Evolutionary conservation across 176 grass and related monocot genomes (phyloP).

Genomic region (maize (Zea mays)): DNA sequence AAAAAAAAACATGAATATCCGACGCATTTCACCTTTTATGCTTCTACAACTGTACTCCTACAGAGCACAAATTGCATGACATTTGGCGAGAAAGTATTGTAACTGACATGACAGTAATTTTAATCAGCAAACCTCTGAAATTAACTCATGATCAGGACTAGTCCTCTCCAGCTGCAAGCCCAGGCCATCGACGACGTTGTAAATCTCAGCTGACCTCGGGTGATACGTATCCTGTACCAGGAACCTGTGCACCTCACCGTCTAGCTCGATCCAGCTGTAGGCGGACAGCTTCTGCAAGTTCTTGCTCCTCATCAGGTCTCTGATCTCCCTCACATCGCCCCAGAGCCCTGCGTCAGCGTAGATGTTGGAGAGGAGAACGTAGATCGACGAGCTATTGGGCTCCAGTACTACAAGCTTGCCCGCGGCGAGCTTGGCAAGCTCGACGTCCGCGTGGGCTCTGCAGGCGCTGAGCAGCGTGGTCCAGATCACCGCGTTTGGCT

Average conservation of each 20-base stretch:
- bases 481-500: slow-evolving; percentile 75
- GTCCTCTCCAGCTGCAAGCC: slow-evolving; percentile 51
- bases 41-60: too few relatives aligned
- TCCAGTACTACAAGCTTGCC: slow-evolving; percentile 56
- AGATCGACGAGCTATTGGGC: slow-evolving; percentile 67
- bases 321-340: slow-evolving; percentile 56
- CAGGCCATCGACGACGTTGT: slow-evolving; percentile 44
- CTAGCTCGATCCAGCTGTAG: slow-evolving; percentile 87
- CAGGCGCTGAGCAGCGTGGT: slow-evolving; percentile 71
- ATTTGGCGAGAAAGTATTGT: neutral
- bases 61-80: neutral
- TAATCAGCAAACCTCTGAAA: slow-evolving; percentile 44
- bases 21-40: neutral
- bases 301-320: slow-evolving; percentile 70
- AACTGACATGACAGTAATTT: neutral
- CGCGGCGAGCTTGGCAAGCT: slow-evolving; percentile 61
- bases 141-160: slow-evolving; percentile 35
- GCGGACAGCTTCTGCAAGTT: slow-evolving; percentile 81
- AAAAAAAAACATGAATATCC: neutral
- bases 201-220: slow-evolving; percentile 60
- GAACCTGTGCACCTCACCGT: slow-evolving; percentile 68
- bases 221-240: slow-evolving; percentile 69
- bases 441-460: slow-evolving; percentile 50
- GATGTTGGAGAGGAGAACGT: slow-evolving; percentile 75
- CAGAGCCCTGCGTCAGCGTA: slow-evolving; percentile 66